Conservation (phyloP, 2,329 filamentous ascomycete species). For the Penicillium hesseltinei region DNA sequence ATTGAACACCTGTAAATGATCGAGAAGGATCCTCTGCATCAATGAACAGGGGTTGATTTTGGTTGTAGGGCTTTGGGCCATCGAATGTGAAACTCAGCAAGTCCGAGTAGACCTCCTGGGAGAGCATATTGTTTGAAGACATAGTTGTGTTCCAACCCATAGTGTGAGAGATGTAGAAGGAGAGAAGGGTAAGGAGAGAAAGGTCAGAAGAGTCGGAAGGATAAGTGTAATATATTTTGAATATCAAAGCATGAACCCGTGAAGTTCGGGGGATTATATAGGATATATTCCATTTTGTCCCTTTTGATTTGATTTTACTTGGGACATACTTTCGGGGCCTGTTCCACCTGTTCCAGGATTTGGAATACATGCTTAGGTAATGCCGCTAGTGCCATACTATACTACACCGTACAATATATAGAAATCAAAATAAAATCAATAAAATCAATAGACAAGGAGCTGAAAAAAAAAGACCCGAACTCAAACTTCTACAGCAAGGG, state of each 20-base stretch:
- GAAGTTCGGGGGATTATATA: conserved; percentile 1
- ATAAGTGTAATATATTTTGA: not conserved
- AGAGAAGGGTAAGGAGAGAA: too few relatives aligned
- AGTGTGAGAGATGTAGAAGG: not conserved
- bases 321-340: not conserved
- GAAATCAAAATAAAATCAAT: not conserved
- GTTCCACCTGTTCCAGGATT: conserved; percentile 5
- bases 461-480: not conserved
- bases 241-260: not conserved
- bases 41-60: conserved; percentile 42
- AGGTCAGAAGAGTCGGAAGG: too few relatives aligned
- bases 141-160: conserved; percentile 1
- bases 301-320: conserved; percentile 1
- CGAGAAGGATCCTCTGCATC: conserved; percentile 42
- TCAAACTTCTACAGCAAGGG: not conserved
- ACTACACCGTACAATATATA: not conserved
- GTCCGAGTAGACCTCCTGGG: conserved; percentile 33
- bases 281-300: not conserved
- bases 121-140: conserved; percentile 12
- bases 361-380: conserved; percentile 19
- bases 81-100: conserved; percentile 45
- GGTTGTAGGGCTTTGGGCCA: conserved; percentile 35
- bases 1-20: conserved; percentile 37
- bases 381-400: not conserved
- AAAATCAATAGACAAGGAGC: not conserved